phyloP scores from a whole-genome alignment of 2,329 filamentous ascomycete species.

The Fusarium sublunatum region DNA sequence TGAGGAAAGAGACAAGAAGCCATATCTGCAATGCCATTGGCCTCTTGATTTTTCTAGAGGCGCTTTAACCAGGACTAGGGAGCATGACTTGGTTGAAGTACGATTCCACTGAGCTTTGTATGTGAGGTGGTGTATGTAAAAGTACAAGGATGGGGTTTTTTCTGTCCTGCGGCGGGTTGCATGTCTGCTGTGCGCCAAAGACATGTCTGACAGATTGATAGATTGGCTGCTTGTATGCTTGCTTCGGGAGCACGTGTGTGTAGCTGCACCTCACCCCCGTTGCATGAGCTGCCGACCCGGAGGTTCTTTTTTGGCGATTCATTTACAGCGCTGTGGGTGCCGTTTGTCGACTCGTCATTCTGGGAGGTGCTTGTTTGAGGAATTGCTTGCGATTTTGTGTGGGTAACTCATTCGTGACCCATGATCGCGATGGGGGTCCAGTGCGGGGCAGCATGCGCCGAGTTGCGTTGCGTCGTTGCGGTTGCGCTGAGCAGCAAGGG shows the following conservation, averaged over 20 bases:
- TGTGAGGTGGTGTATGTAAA: constrained; percentile 8
- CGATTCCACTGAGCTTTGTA: constrained; percentile 16
- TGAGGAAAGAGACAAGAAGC: constrained; percentile 36
- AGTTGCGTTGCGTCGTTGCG: background rate
- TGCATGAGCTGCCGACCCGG: constrained; percentile 8
- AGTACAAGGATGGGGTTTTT: constrained; percentile 10
- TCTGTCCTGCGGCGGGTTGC: constrained; percentile 3
- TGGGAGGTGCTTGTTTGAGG: constrained; percentile 22
- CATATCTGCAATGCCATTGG: constrained; percentile 21
- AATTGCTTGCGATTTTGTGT: constrained; percentile 30
- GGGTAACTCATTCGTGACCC: constrained; percentile 8
- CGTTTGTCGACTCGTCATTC: constrained; percentile 29
- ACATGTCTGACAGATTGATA: constrained; percentile 20
- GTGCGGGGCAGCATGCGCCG: constrained; percentile 23
- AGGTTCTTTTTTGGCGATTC: constrained; percentile 8
- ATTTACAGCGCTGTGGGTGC: constrained; percentile 6
- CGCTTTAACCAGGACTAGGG: constrained; percentile 16
- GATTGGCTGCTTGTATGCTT: constrained; percentile 18
- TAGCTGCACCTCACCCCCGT: constrained; percentile 19
- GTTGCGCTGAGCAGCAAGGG: constrained; percentile 20
- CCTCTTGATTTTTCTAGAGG: constrained; percentile 8
- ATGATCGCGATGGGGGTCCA: constrained; percentile 34
- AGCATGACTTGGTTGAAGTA: constrained; percentile 9
- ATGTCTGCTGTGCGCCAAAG: constrained; percentile 24
- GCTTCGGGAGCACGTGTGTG: constrained; percentile 26